Percentiles rank a stretch among this genome's conserved stretches.
These are phyloP conservation scores for Tetrapisispora taiwanensis DNA, from an alignment of 805 yeast genomes.

Conservation along the genomic window DNA sequence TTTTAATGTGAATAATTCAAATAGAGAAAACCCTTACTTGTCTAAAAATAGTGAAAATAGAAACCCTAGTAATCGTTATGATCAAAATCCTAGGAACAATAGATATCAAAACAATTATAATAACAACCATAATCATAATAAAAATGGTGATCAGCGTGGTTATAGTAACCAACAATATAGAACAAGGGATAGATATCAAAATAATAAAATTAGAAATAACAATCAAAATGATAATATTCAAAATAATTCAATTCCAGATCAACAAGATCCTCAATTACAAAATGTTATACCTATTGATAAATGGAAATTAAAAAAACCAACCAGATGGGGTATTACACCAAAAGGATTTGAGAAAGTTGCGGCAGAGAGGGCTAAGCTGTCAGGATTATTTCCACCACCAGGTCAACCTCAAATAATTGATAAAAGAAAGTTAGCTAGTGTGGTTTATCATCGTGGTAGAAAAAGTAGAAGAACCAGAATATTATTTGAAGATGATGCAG, in stretches of 20 bases:
- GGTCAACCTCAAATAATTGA: slow-evolving; percentile 36
- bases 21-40: not conserved
- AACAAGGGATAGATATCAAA: not conserved
- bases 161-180: not conserved
- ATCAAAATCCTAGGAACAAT: not conserved
- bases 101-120: not conserved
- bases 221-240: not conserved
- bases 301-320: slow-evolving; percentile 36
- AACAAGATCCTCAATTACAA: slow-evolving; percentile 24
- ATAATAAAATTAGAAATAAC: not conserved
- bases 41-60: slow-evolving; percentile 2
- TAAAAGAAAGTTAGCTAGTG: slow-evolving; percentile 26
- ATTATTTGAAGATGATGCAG: slow-evolving; percentile 27
- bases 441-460: slow-evolving; percentile 9
- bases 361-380: slow-evolving; percentile 66
- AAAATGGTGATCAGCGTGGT: too few relatives aligned
- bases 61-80: not conserved
- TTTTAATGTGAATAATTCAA: not conserved
- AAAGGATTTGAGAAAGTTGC: slow-evolving; percentile 63
- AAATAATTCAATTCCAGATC: too few relatives aligned
- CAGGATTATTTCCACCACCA: slow-evolving; percentile 71
- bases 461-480: slow-evolving; percentile 24
- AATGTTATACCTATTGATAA: slow-evolving; percentile 40
- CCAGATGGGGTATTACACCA: slow-evolving; percentile 66
- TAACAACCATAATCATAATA: not conserved